These are phyloP conservation scores for Calonectria pauciramosa DNA, from an alignment of 2,329 filamentous ascomycete species.

Conservation along the genomic window DNA sequence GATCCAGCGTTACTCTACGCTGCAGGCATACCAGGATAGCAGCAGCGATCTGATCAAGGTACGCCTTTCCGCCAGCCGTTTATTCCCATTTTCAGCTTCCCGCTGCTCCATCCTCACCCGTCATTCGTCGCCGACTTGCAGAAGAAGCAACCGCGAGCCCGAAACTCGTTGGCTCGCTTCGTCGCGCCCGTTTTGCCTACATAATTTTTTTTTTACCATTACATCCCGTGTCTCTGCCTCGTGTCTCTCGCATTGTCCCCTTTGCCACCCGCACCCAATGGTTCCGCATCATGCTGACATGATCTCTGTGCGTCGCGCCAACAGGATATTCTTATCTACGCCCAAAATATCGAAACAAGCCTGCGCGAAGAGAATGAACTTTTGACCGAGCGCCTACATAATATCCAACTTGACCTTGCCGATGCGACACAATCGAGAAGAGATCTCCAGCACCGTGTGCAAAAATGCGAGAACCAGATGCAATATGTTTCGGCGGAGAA, in stretches of 20 bases:
- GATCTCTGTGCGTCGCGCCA: not conserved
- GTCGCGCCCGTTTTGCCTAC: too few relatives aligned
- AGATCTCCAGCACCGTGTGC: slow-evolving; percentile 64
- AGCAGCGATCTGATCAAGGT: slow-evolving; percentile 64
- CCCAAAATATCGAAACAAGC: slow-evolving; percentile 58
- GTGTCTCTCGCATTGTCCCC: not conserved
- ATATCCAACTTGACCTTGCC: slow-evolving; percentile 64
- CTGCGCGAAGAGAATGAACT: slow-evolving; percentile 60
- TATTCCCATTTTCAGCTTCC: slow-evolving; percentile 2
- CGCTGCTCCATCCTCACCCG: slow-evolving; percentile 4
- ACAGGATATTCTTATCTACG: slow-evolving; percentile 51
- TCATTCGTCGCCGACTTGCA: slow-evolving; percentile 1
- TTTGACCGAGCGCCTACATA: slow-evolving; percentile 57
- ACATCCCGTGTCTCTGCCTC: not conserved
- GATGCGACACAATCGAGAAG: slow-evolving; percentile 63
- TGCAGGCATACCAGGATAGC: slow-evolving; percentile 57
- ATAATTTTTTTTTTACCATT: not conserved
- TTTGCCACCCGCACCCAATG: not conserved
- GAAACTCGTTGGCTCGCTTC: not conserved
- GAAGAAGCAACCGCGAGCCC: not conserved
- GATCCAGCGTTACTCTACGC: slow-evolving; percentile 60
- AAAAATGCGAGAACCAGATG: slow-evolving; percentile 54
- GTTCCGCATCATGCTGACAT: slow-evolving; percentile 14
- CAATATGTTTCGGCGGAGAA: slow-evolving; percentile 54
- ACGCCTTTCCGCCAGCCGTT: slow-evolving; percentile 30